A percentile compares a stretch with the other conserved stretches of the same genome.
phyloP scores from a whole-genome alignment of 202 grass and related monocot species.

The Brachypodium distachyon region DNA sequence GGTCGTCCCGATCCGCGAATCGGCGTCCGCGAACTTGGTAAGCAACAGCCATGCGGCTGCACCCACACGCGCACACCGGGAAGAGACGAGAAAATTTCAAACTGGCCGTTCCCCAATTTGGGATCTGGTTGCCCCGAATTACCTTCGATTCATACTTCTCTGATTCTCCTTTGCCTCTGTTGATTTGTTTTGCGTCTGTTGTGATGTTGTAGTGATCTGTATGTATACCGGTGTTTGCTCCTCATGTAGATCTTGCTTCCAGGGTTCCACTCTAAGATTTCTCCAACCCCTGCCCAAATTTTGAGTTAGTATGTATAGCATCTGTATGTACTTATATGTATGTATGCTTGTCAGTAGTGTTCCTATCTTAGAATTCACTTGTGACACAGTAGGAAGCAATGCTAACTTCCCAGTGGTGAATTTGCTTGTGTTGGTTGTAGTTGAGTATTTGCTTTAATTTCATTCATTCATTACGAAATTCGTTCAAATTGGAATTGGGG shows the following conservation, averaged over 20 bases:
- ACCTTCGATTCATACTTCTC: not conserved
- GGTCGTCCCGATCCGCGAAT: not conserved
- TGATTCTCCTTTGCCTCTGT: not conserved
- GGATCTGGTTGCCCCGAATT: not conserved
- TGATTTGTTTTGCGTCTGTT: not conserved
- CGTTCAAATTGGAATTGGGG: not conserved
- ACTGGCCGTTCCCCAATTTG: not conserved
- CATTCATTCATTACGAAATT: too few species aligned
- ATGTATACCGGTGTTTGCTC: not conserved
- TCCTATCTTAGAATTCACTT: not conserved
- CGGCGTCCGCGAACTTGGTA: not conserved
- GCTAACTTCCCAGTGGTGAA: not conserved
- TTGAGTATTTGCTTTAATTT: not conserved
- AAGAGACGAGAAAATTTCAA: not conserved
- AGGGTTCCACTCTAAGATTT: not conserved
- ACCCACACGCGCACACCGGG: not conserved
- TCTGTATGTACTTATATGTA: not conserved
- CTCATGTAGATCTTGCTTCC: conserved; percentile 10
- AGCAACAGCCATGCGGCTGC: not conserved
- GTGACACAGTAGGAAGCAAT: not conserved
- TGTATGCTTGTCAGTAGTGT: not conserved
- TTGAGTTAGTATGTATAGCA: not conserved
- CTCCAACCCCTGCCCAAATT: not conserved
- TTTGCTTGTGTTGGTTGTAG: not conserved
- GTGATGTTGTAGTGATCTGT: not conserved